These are phyloP conservation scores for Podosphaera xanthii DNA, from an alignment of 2,329 filamentous ascomycete species.

Conservation along the genomic window DNA sequence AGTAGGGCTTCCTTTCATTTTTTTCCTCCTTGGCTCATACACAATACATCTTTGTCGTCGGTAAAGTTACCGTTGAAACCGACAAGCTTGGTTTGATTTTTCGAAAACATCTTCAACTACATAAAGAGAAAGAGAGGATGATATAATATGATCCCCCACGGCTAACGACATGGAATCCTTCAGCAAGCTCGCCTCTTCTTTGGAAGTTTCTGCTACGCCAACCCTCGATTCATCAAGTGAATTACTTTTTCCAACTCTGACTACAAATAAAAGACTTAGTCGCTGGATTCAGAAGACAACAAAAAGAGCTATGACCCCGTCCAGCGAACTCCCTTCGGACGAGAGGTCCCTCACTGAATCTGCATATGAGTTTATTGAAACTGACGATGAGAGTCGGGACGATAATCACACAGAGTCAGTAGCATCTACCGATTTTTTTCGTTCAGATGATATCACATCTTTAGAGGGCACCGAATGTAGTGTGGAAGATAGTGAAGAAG, in stretches of 20 bases:
- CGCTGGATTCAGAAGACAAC: constrained; percentile 13
- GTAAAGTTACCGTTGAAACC: neutral
- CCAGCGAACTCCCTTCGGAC: constrained; percentile 12
- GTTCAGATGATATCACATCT: constrained; percentile 17
- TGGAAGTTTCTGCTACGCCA: constrained; percentile 2
- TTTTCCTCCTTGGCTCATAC: neutral
- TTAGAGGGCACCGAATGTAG: constrained; percentile 17
- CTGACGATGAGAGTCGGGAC: constrained; percentile 16
- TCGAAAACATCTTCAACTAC: too few species aligned
- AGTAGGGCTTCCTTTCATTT: neutral
- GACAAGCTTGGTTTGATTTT: neutral
- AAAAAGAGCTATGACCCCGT: constrained; percentile 12
- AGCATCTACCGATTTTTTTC: constrained; percentile 16
- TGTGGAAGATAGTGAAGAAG: constrained; percentile 13
- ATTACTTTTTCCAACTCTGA: constrained; percentile 12
- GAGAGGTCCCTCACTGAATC: constrained; percentile 15
- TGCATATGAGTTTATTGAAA: constrained; percentile 17
- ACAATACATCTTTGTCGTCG: neutral
- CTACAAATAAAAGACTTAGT: constrained; percentile 11
- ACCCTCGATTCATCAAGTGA: constrained; percentile 4
- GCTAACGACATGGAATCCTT: constrained; percentile 15
- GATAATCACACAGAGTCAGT: constrained; percentile 16
- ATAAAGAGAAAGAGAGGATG: neutral
- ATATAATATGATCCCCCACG: constrained; percentile 10
- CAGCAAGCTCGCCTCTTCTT: constrained; percentile 5